Evolutionary conservation across 257 asterid species (phyloP), one percentile per base, ranked within the genome.

Genomic region (Nicotiana noctiflora): DNA sequence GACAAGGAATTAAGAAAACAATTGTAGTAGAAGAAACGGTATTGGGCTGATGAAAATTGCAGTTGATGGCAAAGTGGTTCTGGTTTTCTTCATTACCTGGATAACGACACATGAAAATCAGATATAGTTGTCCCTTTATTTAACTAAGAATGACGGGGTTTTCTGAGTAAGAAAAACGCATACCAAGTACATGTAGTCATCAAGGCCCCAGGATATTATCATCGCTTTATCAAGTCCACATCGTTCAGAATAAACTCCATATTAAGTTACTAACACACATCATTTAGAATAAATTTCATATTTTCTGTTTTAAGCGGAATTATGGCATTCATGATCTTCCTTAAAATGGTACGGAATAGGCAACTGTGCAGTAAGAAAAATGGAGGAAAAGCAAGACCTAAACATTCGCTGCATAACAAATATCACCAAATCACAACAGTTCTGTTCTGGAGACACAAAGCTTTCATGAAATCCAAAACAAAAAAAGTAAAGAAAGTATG

Each of bases 141-240:
- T 19, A 31, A 31, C 5, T 31, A 21, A 27, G 4, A 7, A 27
- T 15, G 12, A 51, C 37, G 12, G 1, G 12, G 3, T 11, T 10
- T 13, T 10, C 55, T 11, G 10, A 18, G 0, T 14, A 27, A n/a
- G 10, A 66, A 29, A 61, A 17, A 19, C 29, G 2, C 49, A 18
- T 84, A 88, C 91, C 89, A 88, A 29, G 63, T 84, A 83, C 90
- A 86, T 86, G 66, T 86, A 88, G 25, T 88, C 88, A 44, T 88
- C 86, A 18, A 86, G 89, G 13, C 89, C 91, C 84, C 89, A 88
- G 15, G 91, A 86, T 85, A 88, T 89, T 72, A 79, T 5, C 2
- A 86, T 37, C 9, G 2, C 86, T 23, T 85, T 85, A 2, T 83
- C 84, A 7, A 85, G 81, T 13, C 91, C 89, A 51, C 91, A 86